These are phyloP conservation scores for Monoraphidium neglectum DNA, from an alignment of 139 green algal species.

Conservation along the genomic window DNA sequence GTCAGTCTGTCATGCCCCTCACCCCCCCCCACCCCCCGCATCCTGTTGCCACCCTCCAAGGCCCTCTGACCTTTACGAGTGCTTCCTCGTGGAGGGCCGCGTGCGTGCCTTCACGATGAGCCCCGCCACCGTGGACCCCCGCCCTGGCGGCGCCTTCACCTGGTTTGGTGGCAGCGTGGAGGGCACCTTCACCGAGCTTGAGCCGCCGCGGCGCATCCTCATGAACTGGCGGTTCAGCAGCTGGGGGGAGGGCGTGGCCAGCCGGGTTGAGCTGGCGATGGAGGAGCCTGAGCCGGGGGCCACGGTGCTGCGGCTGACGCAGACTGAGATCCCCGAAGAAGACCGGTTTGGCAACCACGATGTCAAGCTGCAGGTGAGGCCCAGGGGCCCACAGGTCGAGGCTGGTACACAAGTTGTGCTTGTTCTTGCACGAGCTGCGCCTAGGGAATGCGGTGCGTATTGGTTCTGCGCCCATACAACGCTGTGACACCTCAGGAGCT, in stretches of 20 bases:
- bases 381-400: too few relatives aligned
- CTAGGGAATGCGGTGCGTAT: too few relatives aligned
- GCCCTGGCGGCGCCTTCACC: conserved; percentile 57
- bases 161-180: conserved; percentile 67
- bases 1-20: too few relatives aligned
- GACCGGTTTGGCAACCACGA: conserved; percentile 82
- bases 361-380: conserved; percentile 60
- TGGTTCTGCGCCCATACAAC: too few relatives aligned
- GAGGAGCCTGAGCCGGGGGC: conserved; percentile 65
- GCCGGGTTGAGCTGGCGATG: conserved; percentile 65
- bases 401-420: too few relatives aligned
- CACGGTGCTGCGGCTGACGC: conserved; percentile 62
- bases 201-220: conserved; percentile 48
- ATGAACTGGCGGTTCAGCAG: conserved; percentile 89
- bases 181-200: conserved; percentile 72
- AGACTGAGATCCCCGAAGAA: conserved; percentile 75
- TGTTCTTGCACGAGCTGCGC: too few relatives aligned
- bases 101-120: conserved; percentile 40
- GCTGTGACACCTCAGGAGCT: too few relatives aligned
- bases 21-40: too few relatives aligned
- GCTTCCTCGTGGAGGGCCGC: conserved; percentile 34
- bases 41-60: conserved; percentile 11
- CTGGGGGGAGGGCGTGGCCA: conserved; percentile 68
- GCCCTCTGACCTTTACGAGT: conserved; percentile 79
- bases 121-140: conserved; percentile 38